Base-by-base conservation (phyloP, 768 basidiomycete species). In the Mrakia gelida region DNA sequence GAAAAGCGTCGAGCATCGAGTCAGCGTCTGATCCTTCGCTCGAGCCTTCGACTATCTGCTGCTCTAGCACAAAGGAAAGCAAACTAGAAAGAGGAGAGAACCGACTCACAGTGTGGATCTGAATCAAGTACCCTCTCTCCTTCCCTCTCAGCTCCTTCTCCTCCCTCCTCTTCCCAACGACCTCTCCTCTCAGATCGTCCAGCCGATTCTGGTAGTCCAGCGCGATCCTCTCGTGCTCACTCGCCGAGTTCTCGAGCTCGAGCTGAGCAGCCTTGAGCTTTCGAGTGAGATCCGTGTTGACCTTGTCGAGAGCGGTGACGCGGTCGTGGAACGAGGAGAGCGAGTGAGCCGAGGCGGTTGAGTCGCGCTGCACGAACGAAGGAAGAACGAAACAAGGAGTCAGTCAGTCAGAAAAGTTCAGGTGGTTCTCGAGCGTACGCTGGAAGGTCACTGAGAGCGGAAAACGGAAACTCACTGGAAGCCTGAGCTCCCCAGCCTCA, bases 121-220 rank as follows among this genome's bases (percentile, higher is more conserved):
- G 77, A 38, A 52, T 45, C 26, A 71, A 23, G n/a, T 68, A 49
- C 0, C 49, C 65, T 28, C 62, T 65, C 67, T 78, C 77, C n/a
- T 68, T 67, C 11, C 65, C 71, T 32, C 73, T 78, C 26, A 78
- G 15, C 61, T 78, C 77, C 52, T 78, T 78, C 38, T 78, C 73
- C 23, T 78, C 77, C 62, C 73, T 63, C 41, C 73, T 68, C 28
- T 43, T 70, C 10, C 34, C 38, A 3, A 26, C 54, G 9, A 78
- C 28, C 54, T 78, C 73, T 30, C 41, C 54, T 9, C 49, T 21
- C 54, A 78, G 28, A 43, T 78, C 77, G 49, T 78, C 77, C n/a
- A 70, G n/a, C n/a, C 73, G 28, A 23, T 43, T 73, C 28, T 73
- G 73, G 32, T 73, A 73, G 23, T 78, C 77, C 21, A 28, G 34